Evolutionary conservation across 257 asterid genomes (phyloP).

Genomic region (Vinca minor): DNA sequence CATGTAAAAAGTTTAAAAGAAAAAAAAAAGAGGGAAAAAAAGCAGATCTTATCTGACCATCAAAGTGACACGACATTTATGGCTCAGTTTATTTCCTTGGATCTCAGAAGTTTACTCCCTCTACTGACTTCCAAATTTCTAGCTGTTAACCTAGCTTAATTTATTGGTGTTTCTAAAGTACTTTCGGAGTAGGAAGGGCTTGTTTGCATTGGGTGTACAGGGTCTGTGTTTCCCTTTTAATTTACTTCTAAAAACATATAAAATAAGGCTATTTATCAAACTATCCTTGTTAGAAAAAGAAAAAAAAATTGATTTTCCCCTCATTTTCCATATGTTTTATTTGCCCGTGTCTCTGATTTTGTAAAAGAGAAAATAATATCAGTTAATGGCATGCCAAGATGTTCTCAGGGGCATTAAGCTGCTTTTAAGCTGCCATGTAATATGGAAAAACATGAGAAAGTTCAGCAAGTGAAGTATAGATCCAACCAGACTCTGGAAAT

Average conservation of each 20-base stretch:
- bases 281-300: too few species aligned
- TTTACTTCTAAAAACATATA: neutral
- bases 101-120: neutral
- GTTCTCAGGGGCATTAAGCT: too few species aligned
- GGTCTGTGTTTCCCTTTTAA: neutral
- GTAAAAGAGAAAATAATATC: neutral
- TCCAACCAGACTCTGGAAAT: neutral
- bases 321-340: neutral
- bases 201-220: neutral
- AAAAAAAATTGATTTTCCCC: too few species aligned
- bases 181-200: neutral
- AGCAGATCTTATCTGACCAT: neutral
- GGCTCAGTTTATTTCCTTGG: neutral
- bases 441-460: too few species aligned
- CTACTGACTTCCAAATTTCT: neutral
- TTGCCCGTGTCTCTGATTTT: neutral
- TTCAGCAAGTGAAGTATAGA: neutral
- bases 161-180: neutral
- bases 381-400: too few species aligned
- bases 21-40: neutral
- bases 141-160: neutral
- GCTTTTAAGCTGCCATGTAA: too few species aligned
- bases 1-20: neutral
- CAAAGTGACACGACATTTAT: neutral
- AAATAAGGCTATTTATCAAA: too few species aligned